These are phyloP conservation scores for Ustilago cynodontis DNA, from an alignment of 1,284 basidiomycete genomes.

Conservation along the genomic window DNA sequence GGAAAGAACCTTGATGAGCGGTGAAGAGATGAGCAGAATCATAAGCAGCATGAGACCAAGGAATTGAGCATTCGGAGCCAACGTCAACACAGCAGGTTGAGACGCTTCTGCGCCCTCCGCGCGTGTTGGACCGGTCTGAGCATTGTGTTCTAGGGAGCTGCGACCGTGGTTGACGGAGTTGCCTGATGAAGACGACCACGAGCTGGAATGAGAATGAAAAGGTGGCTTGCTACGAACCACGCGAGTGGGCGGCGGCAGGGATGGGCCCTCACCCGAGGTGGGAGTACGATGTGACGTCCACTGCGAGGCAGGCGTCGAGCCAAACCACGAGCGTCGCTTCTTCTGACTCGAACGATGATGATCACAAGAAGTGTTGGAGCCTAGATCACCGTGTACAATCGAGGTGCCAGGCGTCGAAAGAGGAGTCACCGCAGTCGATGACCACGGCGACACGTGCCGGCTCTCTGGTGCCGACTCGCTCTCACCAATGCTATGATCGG, in stretches of 20 bases:
- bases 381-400: conserved; percentile 14
- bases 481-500: neutral
- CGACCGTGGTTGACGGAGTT: neutral
- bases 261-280: neutral
- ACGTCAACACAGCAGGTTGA: neutral
- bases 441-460: conserved; percentile 23
- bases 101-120: neutral
- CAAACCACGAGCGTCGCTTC: conserved; percentile 33
- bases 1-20: conserved; percentile 50
- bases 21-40: conserved; percentile 47
- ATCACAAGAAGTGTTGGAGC: neutral
- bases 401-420: conserved; percentile 25
- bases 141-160: neutral
- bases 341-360: conserved; percentile 11
- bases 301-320: conserved; percentile 21
- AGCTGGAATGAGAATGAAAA: conserved; percentile 2
- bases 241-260: conserved; percentile 10
- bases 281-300: conserved; percentile 12
- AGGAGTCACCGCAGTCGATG: conserved; percentile 17
- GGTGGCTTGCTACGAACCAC: neutral
- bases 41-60: conserved; percentile 40
- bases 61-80: conserved; percentile 40
- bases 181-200: conserved; percentile 18
- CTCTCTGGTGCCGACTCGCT: conserved; percentile 12
- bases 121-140: neutral